Evolutionary conservation across 768 basidiomycete species (phyloP).

Genomic region (Psilocybe subaeruginosa): DNA sequence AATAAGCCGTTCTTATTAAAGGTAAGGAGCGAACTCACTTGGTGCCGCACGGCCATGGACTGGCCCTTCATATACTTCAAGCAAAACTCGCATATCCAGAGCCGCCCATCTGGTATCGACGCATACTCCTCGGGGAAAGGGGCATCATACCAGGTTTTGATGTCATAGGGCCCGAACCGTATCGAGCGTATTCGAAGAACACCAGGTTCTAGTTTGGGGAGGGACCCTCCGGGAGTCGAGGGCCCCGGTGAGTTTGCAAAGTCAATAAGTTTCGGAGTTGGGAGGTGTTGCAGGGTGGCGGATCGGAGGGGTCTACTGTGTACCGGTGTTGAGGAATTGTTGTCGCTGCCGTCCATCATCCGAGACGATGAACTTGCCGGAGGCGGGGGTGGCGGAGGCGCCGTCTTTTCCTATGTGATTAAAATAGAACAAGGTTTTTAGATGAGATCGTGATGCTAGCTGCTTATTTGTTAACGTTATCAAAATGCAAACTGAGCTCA

Average conservation of each 20-base stretch:
- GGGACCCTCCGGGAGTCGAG: constrained; percentile 41
- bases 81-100: constrained; percentile 99
- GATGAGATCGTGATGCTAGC: constrained; percentile 2
- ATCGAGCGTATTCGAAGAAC: constrained; percentile 81
- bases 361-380: constrained; percentile 20
- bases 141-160: constrained; percentile 98
- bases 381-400: constrained; percentile 42
- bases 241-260: constrained; percentile 43
- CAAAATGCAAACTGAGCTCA: constrained; percentile 33
- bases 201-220: constrained; percentile 34
- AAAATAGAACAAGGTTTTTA: constrained; percentile 1
- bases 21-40: constrained; percentile 49
- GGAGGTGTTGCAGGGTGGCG: constrained; percentile 44
- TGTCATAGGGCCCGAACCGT: constrained; percentile 89
- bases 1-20: not conserved
- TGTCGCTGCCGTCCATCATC: constrained; percentile 23
- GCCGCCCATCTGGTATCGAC: constrained; percentile 83
- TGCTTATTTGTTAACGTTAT: not conserved
- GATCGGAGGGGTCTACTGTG: constrained; percentile 71
- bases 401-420: constrained; percentile 50
- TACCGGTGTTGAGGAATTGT: constrained; percentile 37
- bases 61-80: constrained; percentile 97
- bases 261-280: constrained; percentile 28
- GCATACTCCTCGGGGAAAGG: constrained; percentile 99
- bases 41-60: constrained; percentile 84